Base-by-base conservation (phyloP, 768 basidiomycete genomes). In the Royoungia palumana region DNA sequence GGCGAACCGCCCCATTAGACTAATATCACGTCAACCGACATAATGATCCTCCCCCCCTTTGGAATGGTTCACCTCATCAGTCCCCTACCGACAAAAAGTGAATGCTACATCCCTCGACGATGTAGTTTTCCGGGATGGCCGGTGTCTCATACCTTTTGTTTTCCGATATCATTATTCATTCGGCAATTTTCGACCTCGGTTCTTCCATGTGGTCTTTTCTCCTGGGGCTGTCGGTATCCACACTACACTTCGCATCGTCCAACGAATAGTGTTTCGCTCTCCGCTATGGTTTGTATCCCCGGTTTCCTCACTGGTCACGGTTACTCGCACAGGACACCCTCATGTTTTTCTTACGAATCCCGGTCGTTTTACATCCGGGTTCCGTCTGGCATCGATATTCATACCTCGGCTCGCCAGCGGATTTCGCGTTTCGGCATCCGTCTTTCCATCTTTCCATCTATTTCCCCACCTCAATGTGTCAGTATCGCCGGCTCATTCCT, bases 381-480 rank as follows among this genome's bases (percentile, higher is more conserved):
- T 24, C 56, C 56, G 47, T 53, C 53, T 58, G 59, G 62, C 67
- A 56, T 63, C 68, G 70, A 70, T 71, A 76, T 75, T 75, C 71
- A 74, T 76, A 68, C 70, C 69, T 73, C 73, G 65, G n/a, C 66
- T 66, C 59, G 70, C 61, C 67, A 62, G 57, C 55, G 57, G 66
- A 34, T 49, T 47, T 35, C 46, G 13, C 56, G 53, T 63, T 59
- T 37, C 55, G 46, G 49, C 58, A 54, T 56, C 55, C 46, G 47
- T 44, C 51, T 56, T 58, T 58, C 50, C 46, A 45, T 54, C 58
- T 60, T 36, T 58, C n/a, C 58, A 42, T 59, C 52, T 59, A 56
- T 62, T 57, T 65, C 56, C 45, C 52, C 57, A 45, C 55, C 55
- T 66, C 72, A 73, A 65, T 68, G 72, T 73, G 67, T 68, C 72